Base-by-base conservation (phyloP, 129 eudicot genomes). In the Pittosporum tobira region DNA sequence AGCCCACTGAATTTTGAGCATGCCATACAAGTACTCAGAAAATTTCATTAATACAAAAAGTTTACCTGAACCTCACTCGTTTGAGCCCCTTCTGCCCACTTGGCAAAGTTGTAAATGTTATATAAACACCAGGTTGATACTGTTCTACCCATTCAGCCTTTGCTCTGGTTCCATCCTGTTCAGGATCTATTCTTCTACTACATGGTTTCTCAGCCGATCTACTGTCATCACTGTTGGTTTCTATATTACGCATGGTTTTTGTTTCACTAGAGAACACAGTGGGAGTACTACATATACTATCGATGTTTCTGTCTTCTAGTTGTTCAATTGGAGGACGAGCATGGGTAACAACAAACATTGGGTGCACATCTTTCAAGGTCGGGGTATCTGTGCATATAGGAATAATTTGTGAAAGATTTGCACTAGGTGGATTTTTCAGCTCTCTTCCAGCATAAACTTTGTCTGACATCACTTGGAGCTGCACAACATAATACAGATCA, bases 11-110 rank as follows among this genome's bases (percentile, higher is more conserved):
- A 6, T 34, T 34, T 34, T 5, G 40, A 34, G 13, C 40, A 34
- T 34, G 40, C 40, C 7, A 34, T 34, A 34, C 1, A 34, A 34
- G 40, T 8, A 0, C 11, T 34, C 40, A 34, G 40, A 34, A 34
- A 34, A 34, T 34, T 34, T 2, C 7, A 34, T 34, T 12, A 8
- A 34, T 12, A 34, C 40, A 34, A 24, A 28, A 43, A 6, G 19
- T 3, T 42, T 78, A 83, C 91, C 91, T 83, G 85, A 83, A 83
- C 48, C 82, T 73, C 64, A 83, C 82, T 45, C 91, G 48, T 69
- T 76, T 75, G 25, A 79, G 75, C 49, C 82, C 80, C 53, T 66
- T 83, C 36, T 75, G 82, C 29, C 85, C 85, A 12, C 64, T 60
- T 14, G 85, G 73, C 52, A 79, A 59, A 68, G 53, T 63, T 19